phyloP scores from a whole-genome alignment of 805 yeast genomes.

The Candida rishiriensis region DNA sequence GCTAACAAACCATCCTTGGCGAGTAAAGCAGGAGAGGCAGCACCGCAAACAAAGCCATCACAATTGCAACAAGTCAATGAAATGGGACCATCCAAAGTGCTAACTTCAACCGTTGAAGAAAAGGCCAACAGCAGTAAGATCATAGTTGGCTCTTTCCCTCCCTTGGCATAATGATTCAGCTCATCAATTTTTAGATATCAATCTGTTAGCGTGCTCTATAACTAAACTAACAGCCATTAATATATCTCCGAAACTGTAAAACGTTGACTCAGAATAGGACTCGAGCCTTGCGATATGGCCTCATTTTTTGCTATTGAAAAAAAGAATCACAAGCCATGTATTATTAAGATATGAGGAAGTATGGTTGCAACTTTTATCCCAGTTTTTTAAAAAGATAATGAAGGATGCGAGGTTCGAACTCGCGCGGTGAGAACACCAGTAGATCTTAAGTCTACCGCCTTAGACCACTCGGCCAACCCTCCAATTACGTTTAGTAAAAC shows the following conservation, averaged over 20 bases:
- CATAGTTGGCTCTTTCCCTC: slow-evolving; percentile 12
- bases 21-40: slow-evolving; percentile 1
- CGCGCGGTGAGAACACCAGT: not conserved
- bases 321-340: no score
- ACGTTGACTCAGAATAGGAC: no score
- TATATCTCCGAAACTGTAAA: no score
- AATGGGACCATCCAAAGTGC: not conserved
- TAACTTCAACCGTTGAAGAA: not conserved
- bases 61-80: no score
- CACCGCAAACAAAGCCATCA: not conserved
- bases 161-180: not conserved
- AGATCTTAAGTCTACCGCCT: not conserved
- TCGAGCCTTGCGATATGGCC: no score
- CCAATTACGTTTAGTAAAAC: no score
- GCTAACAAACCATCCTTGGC: not conserved
- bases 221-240: no score
- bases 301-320: no score
- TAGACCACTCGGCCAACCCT: not conserved
- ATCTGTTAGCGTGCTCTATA: no score
- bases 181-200: no score
- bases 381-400: not conserved
- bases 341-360: no score
- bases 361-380: no score
- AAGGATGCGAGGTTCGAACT: not conserved
- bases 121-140: slow-evolving; percentile 1